Evolutionary conservation across 148 eudicot species (phyloP), one percentile per base, ranked within the genome.

Genomic region (Amaranthus cruentus): DNA sequence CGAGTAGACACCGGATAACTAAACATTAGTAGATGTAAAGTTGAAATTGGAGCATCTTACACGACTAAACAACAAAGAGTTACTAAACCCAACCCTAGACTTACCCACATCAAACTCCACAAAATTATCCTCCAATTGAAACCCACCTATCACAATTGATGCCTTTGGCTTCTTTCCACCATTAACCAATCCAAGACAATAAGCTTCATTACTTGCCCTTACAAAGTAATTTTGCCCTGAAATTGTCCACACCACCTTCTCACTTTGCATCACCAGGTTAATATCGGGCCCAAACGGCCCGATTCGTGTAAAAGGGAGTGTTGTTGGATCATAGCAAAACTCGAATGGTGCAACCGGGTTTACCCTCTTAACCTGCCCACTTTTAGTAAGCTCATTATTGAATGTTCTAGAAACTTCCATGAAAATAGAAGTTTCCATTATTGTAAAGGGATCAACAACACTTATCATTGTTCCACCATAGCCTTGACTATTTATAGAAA

Each of bases 211-310:
- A 0, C 69, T 49, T 0, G 64, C 71, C 5, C 8, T 21, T 15
- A 84, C 87, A 86, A 88, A 79, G 8, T 87, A 88, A 53, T 84
- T 86, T 0, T 79, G 62, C 48, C 81, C 87, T 2, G 73, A 72
- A 0, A 88, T 81, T 66, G 74, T 82, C 89, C 89, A 86, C 2
- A n/a, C 66, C 63, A 76, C 87, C 1, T 51, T 70, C 47, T 80
- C 69, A 12, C 14, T 81, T 50, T 84, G 86, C 80, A 88, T 44
- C 28, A 84, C 86, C 4, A 88, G 72, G 48, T 81, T 76, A 15
- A 88, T 82, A 10, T 50, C 9, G 0, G 87, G 91, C 76, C 82
- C 86, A 3, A 54, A 76, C 3, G 75, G 76, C 11, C 85, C 87
- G 3, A 78, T 38, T 9, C 77, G 56, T 0, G 82, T 83, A 11